Conservation (phyloP, 2,329 filamentous ascomycete genomes). For the Phoma sp. region DNA sequence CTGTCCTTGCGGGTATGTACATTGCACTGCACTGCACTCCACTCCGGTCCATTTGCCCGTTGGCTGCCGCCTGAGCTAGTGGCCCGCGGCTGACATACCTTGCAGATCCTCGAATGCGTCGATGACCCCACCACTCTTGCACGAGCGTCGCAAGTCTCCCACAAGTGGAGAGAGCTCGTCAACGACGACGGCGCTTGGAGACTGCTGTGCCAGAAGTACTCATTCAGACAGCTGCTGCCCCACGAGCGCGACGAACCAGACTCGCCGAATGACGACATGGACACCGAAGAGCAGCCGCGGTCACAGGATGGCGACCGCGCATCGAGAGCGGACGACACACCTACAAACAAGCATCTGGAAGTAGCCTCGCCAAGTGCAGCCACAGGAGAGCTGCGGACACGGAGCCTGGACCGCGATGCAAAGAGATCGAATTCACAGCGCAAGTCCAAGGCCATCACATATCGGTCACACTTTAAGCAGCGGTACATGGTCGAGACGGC, state of each 20-base stretch:
- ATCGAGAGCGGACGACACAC: conserved; percentile 34
- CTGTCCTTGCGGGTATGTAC: conserved; percentile 79
- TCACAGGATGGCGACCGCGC: conserved; percentile 34
- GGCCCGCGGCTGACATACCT: conserved; percentile 21
- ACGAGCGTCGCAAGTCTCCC: conserved; percentile 93
- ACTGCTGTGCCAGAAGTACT: conserved; percentile 93
- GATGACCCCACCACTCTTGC: conserved; percentile 95
- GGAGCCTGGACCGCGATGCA: conserved; percentile 62
- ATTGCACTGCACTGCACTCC: background rate
- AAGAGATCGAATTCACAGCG: conserved; percentile 41
- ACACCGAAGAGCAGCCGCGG: conserved; percentile 30
- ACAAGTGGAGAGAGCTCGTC: conserved; percentile 88
- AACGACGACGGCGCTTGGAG: conserved; percentile 99
- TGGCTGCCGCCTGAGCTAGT: conserved; percentile 6
- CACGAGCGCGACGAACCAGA: conserved; percentile 44
- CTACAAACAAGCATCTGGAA: conserved; percentile 36
- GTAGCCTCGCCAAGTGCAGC: conserved; percentile 51
- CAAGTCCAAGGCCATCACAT: conserved; percentile 74
- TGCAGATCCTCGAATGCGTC: conserved; percentile 91
- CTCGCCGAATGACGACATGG: conserved; percentile 36
- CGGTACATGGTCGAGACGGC: conserved; percentile 96
- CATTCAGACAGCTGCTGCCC: conserved; percentile 70
- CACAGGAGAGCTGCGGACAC: conserved; percentile 56
- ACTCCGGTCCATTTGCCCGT: background rate
- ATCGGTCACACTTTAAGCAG: conserved; percentile 97